Percentiles rank a stretch among this genome's conserved stretches.
Evolutionary conservation across 1,139 yeast species (phyloP).

Genomic region (Kurtzmaniella quercitrusa): DNA sequence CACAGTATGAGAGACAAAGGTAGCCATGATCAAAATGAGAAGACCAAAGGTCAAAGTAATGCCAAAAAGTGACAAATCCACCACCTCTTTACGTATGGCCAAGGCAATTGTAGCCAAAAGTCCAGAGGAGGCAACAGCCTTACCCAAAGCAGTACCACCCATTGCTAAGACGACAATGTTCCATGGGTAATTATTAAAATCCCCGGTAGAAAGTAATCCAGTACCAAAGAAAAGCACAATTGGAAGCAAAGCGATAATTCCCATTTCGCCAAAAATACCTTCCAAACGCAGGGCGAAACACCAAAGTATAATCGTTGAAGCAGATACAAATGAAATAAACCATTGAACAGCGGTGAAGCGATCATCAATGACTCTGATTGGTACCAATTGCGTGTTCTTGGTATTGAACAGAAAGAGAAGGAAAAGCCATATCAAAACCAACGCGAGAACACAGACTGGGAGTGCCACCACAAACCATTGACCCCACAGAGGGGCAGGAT

Average conservation of each 20-base stretch:
- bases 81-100: slow-evolving; percentile 52
- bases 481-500: slow-evolving; percentile 71
- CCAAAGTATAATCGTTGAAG: slow-evolving; percentile 65
- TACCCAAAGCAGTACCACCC: slow-evolving; percentile 78
- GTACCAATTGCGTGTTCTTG: slow-evolving; percentile 38
- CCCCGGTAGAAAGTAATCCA: slow-evolving; percentile 60
- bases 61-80: slow-evolving; percentile 54
- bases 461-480: slow-evolving; percentile 69
- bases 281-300: slow-evolving; percentile 60
- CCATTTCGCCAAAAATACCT: slow-evolving; percentile 63
- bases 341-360: slow-evolving; percentile 59
- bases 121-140: slow-evolving; percentile 71
- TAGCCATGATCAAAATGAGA: slow-evolving; percentile 62
- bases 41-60: slow-evolving; percentile 64
- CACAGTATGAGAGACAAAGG: slow-evolving; percentile 74
- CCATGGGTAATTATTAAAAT: slow-evolving; percentile 74
- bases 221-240: slow-evolving; percentile 67
- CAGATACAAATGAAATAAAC: slow-evolving; percentile 51
- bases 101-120: slow-evolving; percentile 60
- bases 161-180: slow-evolving; percentile 69
- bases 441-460: slow-evolving; percentile 56
- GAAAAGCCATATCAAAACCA: slow-evolving; percentile 54
- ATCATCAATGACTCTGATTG: slow-evolving; percentile 58
- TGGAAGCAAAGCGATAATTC: slow-evolving; percentile 66
- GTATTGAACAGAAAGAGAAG: slow-evolving; percentile 53